These are phyloP conservation scores for Bipolaris sorokiniana DNA, from an alignment of 2,329 filamentous ascomycete genomes.

Conservation along the genomic window DNA sequence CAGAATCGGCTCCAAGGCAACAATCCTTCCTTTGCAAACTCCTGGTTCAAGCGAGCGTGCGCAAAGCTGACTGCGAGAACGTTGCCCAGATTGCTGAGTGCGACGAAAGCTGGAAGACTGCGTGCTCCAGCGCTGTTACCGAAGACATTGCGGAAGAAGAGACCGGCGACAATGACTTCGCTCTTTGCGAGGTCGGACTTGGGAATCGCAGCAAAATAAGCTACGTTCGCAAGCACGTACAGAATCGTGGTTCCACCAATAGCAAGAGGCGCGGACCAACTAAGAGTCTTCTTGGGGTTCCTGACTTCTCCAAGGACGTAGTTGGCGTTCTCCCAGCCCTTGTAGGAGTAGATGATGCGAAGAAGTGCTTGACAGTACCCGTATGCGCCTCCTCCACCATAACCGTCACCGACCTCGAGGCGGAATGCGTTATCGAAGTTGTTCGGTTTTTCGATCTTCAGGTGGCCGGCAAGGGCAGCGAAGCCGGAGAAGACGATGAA, in stretches of 20 bases:
- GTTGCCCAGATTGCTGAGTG: constrained; percentile 67
- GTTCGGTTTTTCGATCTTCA: constrained; percentile 54
- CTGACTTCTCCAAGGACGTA: constrained; percentile 66
- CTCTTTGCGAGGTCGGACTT: constrained; percentile 64
- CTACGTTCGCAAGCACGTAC: constrained; percentile 69
- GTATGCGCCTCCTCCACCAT: constrained; percentile 44
- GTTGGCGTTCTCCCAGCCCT: constrained; percentile 61
- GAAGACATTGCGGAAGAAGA: constrained; percentile 68
- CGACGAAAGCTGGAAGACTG: constrained; percentile 59
- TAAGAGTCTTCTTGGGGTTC: constrained; percentile 61
- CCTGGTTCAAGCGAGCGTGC: constrained; percentile 65
- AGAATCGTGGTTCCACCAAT: constrained; percentile 65
- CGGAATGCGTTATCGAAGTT: constrained; percentile 66
- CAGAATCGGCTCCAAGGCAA: constrained; percentile 70
- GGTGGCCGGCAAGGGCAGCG: constrained; percentile 42
- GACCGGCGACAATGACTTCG: constrained; percentile 65
- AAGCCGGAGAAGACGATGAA: constrained; percentile 66
- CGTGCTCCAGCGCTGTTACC: constrained; percentile 59
- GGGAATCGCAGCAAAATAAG: constrained; percentile 68
- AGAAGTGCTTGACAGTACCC: constrained; percentile 64
- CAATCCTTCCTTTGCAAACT: constrained; percentile 73
- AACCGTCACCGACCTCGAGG: constrained; percentile 45
- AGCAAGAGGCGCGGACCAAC: constrained; percentile 64
- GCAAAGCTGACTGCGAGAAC: constrained; percentile 67
- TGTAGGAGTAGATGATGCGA: constrained; percentile 66